Evolutionary conservation across 352 stramenopile species (phyloP).

Genomic region (Phytophthora cactorum): DNA sequence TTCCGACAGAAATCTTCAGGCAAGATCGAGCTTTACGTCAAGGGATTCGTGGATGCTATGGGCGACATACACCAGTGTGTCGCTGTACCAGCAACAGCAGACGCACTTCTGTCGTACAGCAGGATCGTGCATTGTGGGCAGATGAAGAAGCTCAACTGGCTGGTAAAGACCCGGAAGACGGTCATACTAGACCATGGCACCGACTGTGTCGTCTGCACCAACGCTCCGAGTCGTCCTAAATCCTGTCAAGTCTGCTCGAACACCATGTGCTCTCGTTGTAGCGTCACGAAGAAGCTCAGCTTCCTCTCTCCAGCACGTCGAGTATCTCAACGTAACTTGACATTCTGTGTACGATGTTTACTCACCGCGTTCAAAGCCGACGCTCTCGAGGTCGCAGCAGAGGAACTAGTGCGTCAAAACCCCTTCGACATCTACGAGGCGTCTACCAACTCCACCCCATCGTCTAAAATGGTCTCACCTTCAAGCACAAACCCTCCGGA

Average conservation of each 20-base stretch:
- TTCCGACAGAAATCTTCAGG: slow-evolving; percentile 44
- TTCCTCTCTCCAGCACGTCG: slow-evolving; percentile 25
- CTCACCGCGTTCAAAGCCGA: slow-evolving; percentile 19
- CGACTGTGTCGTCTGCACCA: slow-evolving; percentile 25
- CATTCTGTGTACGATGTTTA: slow-evolving; percentile 42
- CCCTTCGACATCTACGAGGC: slow-evolving; percentile 28
- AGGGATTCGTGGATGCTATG: slow-evolving; percentile 39
- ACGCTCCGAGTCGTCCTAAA: slow-evolving; percentile 13
- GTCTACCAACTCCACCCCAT: slow-evolving; percentile 19
- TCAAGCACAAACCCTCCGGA: slow-evolving; percentile 32
- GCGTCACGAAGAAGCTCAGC: slow-evolving; percentile 32
- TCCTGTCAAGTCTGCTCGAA: slow-evolving; percentile 29
- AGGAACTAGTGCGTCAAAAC: slow-evolving; percentile 30
- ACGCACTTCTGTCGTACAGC: slow-evolving; percentile 35
- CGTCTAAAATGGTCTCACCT: slow-evolving; percentile 25
- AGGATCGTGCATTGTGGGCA: slow-evolving; percentile 35
- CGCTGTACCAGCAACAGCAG: slow-evolving; percentile 22
- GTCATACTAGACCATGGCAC: slow-evolving; percentile 21
- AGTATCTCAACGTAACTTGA: slow-evolving; percentile 26
- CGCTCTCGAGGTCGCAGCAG: slow-evolving; percentile 32
- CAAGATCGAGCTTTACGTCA: slow-evolving; percentile 48
- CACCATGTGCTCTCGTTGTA: slow-evolving; percentile 32
- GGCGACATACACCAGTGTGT: slow-evolving; percentile 26
- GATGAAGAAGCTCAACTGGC: slow-evolving; percentile 48
- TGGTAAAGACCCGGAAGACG: slow-evolving; percentile 33